Evolutionary conservation across 495 filamentous ascomycete genomes (phyloP).

Genomic region (Penicillium desertorum): DNA sequence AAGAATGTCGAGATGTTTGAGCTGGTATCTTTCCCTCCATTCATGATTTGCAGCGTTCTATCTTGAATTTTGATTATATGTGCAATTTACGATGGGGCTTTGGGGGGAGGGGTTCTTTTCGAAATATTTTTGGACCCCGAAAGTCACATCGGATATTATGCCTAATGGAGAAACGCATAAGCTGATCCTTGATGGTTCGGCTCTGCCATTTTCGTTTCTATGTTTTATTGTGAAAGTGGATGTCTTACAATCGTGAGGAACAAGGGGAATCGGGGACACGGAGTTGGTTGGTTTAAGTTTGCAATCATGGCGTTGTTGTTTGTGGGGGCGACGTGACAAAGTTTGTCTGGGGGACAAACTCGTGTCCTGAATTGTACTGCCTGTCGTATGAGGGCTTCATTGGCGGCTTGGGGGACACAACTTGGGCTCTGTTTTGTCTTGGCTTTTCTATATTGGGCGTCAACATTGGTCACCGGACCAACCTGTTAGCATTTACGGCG

Average conservation of each 20-base stretch:
- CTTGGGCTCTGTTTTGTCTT: conserved; percentile 5
- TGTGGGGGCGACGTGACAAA: not conserved
- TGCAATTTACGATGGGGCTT: not conserved
- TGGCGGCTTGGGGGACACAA: not conserved
- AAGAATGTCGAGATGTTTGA: conserved; percentile 6
- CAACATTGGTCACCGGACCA: not conserved
- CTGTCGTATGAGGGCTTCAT: no score
- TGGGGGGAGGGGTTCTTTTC: not conserved
- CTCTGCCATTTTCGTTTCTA: not conserved
- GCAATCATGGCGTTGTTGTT: not conserved
- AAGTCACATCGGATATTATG: not conserved
- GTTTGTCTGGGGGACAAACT: not conserved
- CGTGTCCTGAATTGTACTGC: no score
- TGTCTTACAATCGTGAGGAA: not conserved
- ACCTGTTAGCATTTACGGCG: conserved; percentile 1
- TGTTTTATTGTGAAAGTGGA: not conserved
- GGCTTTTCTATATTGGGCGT: not conserved
- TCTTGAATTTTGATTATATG: not conserved
- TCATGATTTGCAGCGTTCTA: not conserved
- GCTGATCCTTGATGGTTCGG: not conserved
- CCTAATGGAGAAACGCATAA: not conserved
- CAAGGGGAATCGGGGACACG: not conserved
- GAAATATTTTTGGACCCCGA: not conserved
- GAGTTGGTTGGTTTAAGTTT: not conserved
- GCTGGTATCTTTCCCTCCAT: not conserved